Evolutionary conservation across 2,329 filamentous ascomycete species (phyloP).

Genomic region (Pseudonectria foliicola): DNA sequence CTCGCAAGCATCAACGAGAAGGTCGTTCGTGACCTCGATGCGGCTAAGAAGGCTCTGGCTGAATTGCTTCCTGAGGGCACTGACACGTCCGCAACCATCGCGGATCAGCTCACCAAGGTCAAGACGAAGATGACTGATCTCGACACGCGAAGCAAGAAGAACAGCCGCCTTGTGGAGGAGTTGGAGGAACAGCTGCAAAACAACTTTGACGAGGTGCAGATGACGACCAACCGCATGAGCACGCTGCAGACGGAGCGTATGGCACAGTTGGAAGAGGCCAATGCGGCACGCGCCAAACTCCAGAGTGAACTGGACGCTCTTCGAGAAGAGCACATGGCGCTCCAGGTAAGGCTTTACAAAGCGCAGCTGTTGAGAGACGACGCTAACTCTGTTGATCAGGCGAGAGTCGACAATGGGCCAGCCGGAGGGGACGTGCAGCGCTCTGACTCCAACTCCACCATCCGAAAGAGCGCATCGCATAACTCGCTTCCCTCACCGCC

Average conservation of each 20-base stretch:
- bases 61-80: conserved; percentile 46
- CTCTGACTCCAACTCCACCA: conserved; percentile 59
- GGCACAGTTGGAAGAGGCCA: conserved; percentile 71
- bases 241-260: conserved; percentile 69
- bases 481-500: conserved; percentile 86
- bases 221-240: conserved; percentile 77
- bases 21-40: conserved; percentile 55
- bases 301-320: conserved; percentile 63
- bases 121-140: conserved; percentile 59
- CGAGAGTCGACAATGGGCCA: conserved; percentile 51
- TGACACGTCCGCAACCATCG: conserved; percentile 39
- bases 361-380: neutral
- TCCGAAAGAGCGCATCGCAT: conserved; percentile 79
- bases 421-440: conserved; percentile 41
- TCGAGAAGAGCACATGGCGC: conserved; percentile 61
- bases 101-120: conserved; percentile 52
- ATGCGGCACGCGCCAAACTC: conserved; percentile 52
- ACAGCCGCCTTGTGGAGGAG: conserved; percentile 85
- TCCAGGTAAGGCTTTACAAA: conserved; percentile 61
- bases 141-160: conserved; percentile 74
- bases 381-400: conserved; percentile 33
- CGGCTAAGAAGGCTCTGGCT: conserved; percentile 47
- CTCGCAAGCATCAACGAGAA: conserved; percentile 52
- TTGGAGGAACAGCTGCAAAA: conserved; percentile 92
- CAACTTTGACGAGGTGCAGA: conserved; percentile 90